Conservation (phyloP, 2,329 filamentous ascomycete genomes). For the Chalaropsis ovoidea region DNA sequence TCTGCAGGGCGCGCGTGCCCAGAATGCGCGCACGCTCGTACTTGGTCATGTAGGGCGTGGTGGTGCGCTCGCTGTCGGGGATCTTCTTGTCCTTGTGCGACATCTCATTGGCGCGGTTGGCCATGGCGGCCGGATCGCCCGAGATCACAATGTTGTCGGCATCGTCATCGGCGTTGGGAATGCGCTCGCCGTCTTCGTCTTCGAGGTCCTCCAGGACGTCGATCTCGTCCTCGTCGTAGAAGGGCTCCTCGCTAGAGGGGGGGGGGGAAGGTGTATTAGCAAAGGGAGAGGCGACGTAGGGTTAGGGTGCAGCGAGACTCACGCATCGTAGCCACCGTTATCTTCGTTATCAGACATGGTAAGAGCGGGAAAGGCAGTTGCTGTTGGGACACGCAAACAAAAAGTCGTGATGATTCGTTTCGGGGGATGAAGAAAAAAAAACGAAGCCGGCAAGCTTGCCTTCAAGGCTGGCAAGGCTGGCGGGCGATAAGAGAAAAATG, state of each 20-base stretch:
- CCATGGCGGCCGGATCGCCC: constrained; percentile 51
- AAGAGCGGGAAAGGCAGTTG: background rate
- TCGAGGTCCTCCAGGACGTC: constrained; percentile 46
- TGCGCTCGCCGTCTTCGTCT: constrained; percentile 43
- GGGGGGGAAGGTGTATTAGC: background rate
- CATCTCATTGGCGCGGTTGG: constrained; percentile 44
- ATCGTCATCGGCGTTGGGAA: constrained; percentile 45
- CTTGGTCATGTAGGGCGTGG: constrained; percentile 98
- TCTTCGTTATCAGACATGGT: constrained; percentile 67
- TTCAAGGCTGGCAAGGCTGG: constrained; percentile 14
- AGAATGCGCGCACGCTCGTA: constrained; percentile 92
- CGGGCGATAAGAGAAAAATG: constrained; percentile 2
- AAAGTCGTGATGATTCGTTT: constrained; percentile 10
- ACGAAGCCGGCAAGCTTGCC: constrained; percentile 4
- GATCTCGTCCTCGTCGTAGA: constrained; percentile 60
- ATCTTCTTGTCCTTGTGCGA: constrained; percentile 75
- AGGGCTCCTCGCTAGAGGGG: constrained; percentile 51
- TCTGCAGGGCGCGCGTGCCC: constrained; percentile 87
- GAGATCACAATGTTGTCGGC: constrained; percentile 51
- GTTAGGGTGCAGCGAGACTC: constrained; percentile 31
- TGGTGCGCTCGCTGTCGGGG: constrained; percentile 73
- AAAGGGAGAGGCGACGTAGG: background rate
- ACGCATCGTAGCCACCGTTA: constrained; percentile 49
- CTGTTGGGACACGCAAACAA: background rate
- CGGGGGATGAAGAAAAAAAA: constrained; percentile 16